Evolutionary conservation across 495 filamentous ascomycete species (phyloP).

Genomic region (Parmelia sp.): DNA sequence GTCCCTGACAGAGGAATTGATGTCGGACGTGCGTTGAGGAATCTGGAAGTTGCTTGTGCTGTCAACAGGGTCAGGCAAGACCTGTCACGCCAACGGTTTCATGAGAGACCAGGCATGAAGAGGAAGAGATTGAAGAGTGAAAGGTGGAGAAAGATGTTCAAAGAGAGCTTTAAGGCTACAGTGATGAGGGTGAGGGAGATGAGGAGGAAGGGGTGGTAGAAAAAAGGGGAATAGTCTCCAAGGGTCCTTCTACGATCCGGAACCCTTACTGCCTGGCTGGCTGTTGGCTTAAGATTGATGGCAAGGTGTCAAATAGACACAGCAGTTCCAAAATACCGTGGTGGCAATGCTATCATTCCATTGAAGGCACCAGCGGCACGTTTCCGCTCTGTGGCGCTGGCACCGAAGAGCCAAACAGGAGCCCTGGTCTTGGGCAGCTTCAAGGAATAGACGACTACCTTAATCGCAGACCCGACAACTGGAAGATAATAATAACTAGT

Average conservation of each 20-base stretch:
- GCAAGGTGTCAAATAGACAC: neutral
- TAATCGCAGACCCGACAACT: too few relatives aligned
- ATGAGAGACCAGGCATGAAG: conserved; percentile 68
- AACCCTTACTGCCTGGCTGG: neutral
- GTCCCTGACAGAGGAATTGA: conserved; percentile 39
- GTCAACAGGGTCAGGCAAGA: conserved; percentile 51
- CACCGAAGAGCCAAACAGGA: neutral
- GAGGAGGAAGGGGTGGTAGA: conserved; percentile 69
- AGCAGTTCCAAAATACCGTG: neutral
- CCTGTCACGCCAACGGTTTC: conserved; percentile 49
- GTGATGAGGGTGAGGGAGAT: conserved; percentile 56
- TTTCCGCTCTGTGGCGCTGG: neutral
- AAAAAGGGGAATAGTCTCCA: neutral
- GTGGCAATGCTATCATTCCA: neutral
- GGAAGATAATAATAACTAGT: too few relatives aligned
- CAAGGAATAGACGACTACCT: too few relatives aligned
- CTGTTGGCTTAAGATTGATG: neutral
- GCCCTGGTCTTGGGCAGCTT: neutral
- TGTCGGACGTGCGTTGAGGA: conserved; percentile 47
- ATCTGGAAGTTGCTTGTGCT: conserved; percentile 41
- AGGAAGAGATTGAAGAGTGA: conserved; percentile 62
- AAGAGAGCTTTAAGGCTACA: conserved; percentile 54
- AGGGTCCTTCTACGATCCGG: too few relatives aligned
- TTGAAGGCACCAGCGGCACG: neutral
- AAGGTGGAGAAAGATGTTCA: conserved; percentile 62